Conservation (phyloP, 148 eudicot genomes). For the Chenopodium formosanum region DNA sequence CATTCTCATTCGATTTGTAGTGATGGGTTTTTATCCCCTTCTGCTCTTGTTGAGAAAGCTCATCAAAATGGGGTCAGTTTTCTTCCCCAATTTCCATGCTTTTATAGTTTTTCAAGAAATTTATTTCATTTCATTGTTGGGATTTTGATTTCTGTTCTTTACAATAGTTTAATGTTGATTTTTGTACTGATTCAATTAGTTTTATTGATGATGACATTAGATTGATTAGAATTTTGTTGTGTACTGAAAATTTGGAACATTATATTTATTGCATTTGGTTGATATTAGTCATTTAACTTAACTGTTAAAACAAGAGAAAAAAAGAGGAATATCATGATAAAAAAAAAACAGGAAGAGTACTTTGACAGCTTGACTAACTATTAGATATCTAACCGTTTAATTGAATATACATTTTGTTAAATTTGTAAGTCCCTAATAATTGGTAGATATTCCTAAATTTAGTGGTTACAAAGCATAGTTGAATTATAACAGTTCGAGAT, state of each 20-base stretch:
- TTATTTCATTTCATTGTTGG: not conserved
- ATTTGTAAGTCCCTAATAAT: not conserved
- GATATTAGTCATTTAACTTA: too few species aligned
- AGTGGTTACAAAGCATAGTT: not conserved
- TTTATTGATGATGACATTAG: not conserved
- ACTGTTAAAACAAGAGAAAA: not conserved
- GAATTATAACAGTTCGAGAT: not conserved
- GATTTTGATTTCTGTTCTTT: not conserved
- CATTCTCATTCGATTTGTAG: slow-evolving; percentile 86
- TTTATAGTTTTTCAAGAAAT: too few species aligned
- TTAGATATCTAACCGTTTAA: not conserved
- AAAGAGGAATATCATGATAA: too few species aligned
- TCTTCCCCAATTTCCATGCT: too few species aligned
- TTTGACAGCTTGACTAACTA: not conserved
- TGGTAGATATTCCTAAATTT: not conserved
- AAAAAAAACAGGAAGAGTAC: not conserved
- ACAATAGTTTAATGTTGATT: not conserved
- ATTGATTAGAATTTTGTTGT: not conserved
- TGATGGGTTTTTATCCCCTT: slow-evolving; percentile 92
- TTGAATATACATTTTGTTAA: too few species aligned
- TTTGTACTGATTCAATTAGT: not conserved
- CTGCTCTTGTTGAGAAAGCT: slow-evolving; percentile 86
- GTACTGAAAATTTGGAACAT: not conserved
- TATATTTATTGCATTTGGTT: not conserved
- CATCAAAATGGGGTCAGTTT: slow-evolving; percentile 81